Conservation (phyloP, 768 basidiomycete genomes). For the Macrolepiota dolichaula region DNA sequence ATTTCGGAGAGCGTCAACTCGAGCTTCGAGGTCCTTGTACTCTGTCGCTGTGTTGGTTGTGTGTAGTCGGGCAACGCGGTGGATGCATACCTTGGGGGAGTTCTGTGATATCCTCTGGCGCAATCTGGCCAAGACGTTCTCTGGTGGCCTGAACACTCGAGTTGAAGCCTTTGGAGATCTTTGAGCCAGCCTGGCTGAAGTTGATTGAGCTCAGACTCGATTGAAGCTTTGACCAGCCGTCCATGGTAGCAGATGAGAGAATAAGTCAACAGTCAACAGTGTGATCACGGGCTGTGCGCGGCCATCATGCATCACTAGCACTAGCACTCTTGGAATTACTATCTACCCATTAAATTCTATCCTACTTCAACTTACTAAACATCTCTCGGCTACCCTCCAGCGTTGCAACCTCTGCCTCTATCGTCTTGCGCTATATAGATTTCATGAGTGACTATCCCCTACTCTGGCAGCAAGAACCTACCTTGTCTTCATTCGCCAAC, state of each 20-base stretch:
- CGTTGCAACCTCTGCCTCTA: conserved; percentile 14
- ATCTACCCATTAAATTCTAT: background rate
- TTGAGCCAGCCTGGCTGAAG: conserved; percentile 71
- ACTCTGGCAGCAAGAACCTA: conserved; percentile 27
- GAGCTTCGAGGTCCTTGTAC: conserved; percentile 93
- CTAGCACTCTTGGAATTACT: background rate
- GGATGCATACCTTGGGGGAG: conserved; percentile 70
- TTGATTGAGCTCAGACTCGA: conserved; percentile 63
- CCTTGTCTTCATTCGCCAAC: conserved; percentile 77
- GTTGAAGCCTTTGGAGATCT: conserved; percentile 75
- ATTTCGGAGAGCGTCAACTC: conserved; percentile 86
- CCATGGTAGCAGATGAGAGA: conserved; percentile 33
- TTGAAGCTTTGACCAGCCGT: conserved; percentile 67
- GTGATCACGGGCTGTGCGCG: conserved; percentile 1
- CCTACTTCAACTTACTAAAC: conserved; percentile 15
- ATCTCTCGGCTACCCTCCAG: conserved; percentile 12
- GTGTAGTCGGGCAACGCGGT: background rate
- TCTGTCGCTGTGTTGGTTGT: conserved; percentile 43
- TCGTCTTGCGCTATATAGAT: conserved; percentile 4
- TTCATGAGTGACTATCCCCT: background rate
- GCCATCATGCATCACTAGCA: too few species aligned
- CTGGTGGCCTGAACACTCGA: conserved; percentile 82
- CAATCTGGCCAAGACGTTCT: conserved; percentile 86
- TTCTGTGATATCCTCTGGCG: conserved; percentile 93
- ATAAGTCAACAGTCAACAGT: background rate